Evolutionary conservation across 1,139 yeast species (phyloP), one percentile per base, ranked within the genome.

Genomic region (Blastobotrys proliferans): DNA sequence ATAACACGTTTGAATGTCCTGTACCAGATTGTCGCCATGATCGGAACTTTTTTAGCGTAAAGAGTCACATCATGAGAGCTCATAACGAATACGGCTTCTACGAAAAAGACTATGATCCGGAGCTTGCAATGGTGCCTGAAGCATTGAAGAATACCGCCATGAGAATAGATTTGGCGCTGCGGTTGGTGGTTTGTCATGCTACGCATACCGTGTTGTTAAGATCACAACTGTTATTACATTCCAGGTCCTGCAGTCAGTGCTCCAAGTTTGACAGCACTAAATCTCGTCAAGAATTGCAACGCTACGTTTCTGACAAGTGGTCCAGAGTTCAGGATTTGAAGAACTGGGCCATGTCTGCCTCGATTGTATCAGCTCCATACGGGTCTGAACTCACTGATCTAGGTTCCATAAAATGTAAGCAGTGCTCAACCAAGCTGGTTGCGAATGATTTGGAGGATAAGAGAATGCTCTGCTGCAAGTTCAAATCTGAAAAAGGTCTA

Each of bases 141-240:
- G 18, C 30, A 4, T 21, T 27, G 40, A 22, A 28, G 21, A 27
- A 14, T 20, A 28, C 40, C 26, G 26, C 34, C 3, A 20, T 36
- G 33, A 14, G 34, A 11, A 17, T 36, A n/a, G 40, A 36, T 13
- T n/a, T 10, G 19, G 40, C 18, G 33, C 20, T 30, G 33, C 24
- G 21, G 19, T 21, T 36, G 8, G 34, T 28, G 17, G 40, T 36
- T 11, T 36, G 40, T 11, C 33, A 28, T 26, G 25, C 19, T 4
- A 18, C n/a, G 3, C 19, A 28, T 3, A 5, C 21, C 6, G 27
- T 36, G 2, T n/a, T 36, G 34, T 14, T 11, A 17, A 25, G 33
- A 9, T 14, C 14, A 13, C n/a, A 36, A 13, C 19, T 36, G 9
- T 2, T 14, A 10, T 9, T 3, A 9, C 40, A 36, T 29, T 16